A percentile compares a stretch with the other conserved stretches of the same genome.
phyloP scores from a whole-genome alignment of 768 basidiomycete species.

The Tephrocybe sp. region DNA sequence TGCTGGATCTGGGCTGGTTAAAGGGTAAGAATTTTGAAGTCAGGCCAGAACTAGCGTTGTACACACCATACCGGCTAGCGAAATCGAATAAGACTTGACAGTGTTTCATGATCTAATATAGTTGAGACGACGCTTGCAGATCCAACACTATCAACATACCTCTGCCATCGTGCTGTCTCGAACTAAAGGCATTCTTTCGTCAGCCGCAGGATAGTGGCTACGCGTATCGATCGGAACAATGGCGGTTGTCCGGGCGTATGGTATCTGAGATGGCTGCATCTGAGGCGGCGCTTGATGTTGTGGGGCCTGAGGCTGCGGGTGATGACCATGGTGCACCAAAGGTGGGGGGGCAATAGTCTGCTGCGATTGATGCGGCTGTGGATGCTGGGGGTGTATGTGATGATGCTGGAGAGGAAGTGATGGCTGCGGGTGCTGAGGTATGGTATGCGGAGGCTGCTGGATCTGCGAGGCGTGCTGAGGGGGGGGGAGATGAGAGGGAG shows the following conservation, averaged over 20 bases:
- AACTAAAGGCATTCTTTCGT: constrained; percentile 35
- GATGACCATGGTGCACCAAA: constrained; percentile 15
- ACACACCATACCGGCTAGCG: constrained; percentile 66
- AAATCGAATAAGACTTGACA: constrained; percentile 64
- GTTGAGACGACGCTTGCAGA: constrained; percentile 7
- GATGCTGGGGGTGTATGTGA: constrained; percentile 15
- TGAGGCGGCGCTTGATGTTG: constrained; percentile 21
- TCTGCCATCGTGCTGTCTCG: constrained; percentile 43
- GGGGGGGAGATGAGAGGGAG: constrained; percentile 16
- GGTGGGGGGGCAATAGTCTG: constrained; percentile 16
- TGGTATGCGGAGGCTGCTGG: constrained; percentile 21
- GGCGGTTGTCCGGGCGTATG: constrained; percentile 39
- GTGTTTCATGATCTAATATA: constrained; percentile 54
- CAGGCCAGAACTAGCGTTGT: constrained; percentile 1
- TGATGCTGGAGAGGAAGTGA: constrained; percentile 20
- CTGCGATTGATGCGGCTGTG: constrained; percentile 18
- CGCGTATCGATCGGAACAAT: constrained; percentile 47
- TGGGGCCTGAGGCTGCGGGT: constrained; percentile 14
- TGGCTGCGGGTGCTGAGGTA: constrained; percentile 25
- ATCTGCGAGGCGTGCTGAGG: constrained; percentile 17
- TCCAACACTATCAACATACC: constrained; percentile 26
- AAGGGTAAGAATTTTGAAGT: constrained; percentile 4
- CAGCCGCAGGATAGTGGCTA: constrained; percentile 29
- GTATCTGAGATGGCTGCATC: constrained; percentile 25
- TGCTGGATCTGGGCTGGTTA: constrained; percentile 45